Base-by-base conservation (phyloP, 2,329 filamentous ascomycete genomes). In the Botrytis elliptica region DNA sequence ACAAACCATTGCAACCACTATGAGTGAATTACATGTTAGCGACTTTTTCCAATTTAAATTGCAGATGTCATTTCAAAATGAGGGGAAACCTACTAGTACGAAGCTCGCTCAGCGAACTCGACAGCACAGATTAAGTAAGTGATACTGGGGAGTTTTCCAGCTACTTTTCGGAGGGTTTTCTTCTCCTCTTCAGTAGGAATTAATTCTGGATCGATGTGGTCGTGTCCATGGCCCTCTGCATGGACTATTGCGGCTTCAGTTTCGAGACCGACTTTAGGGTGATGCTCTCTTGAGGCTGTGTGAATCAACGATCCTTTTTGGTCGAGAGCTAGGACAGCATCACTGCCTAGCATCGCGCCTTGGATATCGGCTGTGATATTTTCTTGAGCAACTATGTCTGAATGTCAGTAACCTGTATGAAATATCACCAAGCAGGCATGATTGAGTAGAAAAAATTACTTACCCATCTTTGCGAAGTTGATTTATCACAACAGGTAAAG, bases 61-160 rank as follows among this genome's bases (percentile, higher is more conserved):
- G 78, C 81, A 0, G 10, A 10, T 12, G 16, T 22, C 25, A 44
- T 16, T 22, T 2, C 1, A 6, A 16, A 40, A 6, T 29, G 10
- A 12, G 25, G 38, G 86, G 62, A 88, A 87, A 90, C 90, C 72
- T 92, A 92, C 79, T 94, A 93, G 87, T 93, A 94, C 22, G 90
- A 91, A 83, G 93, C 93, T 67, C 92, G 90, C 83, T 94, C 92
- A 83, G 90, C 92, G 73, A 93, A 84, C 82, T 94, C 92, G 74
- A 92, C 88, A 75, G 93, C 89, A 66, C 90, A 91, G 74, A 94
- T 88, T 40, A 89, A 90, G 83, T 89, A 94, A 74, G 91, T 87
- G 72, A 86, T 84, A 86, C 87, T 90, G 67, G 90, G 89, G 75
- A 94, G 88, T 79, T 85, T 86, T 42, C 89, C 90, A 20, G 89